Percentiles rank a stretch among this genome's conserved stretches.
Conservation (phyloP, 2,329 filamentous ascomycete genomes). For the Orbilia brochopaga region DNA sequence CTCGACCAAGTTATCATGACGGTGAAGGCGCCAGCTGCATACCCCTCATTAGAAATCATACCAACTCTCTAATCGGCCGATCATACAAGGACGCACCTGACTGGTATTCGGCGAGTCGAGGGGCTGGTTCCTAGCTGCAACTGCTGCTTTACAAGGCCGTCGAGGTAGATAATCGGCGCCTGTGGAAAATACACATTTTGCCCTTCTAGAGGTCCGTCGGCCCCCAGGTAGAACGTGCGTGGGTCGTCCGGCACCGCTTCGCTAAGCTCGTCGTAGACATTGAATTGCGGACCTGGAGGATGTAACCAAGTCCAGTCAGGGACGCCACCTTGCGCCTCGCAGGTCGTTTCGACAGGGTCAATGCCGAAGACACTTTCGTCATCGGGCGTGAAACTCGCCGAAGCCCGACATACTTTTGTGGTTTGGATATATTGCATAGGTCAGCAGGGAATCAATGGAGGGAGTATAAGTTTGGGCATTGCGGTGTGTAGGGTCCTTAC, state of each 20-base stretch:
- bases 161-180: constrained; percentile 14
- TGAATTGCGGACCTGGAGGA: neutral
- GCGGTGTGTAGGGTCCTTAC: neutral
- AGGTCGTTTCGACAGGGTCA: constrained; percentile 9
- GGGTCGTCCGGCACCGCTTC: constrained; percentile 9
- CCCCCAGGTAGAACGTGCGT: constrained; percentile 18
- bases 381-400: too few species aligned
- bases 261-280: constrained; percentile 19
- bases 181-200: neutral
- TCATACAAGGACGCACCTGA: neutral
- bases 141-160: neutral
- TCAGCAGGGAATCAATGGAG: too few species aligned
- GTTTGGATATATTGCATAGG: too few species aligned
- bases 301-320: constrained; percentile 15
- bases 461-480: too few species aligned
- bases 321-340: constrained; percentile 9
- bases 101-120: constrained; percentile 2
- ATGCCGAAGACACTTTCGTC: constrained; percentile 10
- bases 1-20: neutral
- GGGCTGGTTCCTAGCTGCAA: constrained; percentile 7
- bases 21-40: constrained; percentile 8
- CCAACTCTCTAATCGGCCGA: neutral
- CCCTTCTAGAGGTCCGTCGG: constrained; percentile 1
- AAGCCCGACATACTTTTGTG: too few species aligned
- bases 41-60: neutral